Base-by-base conservation (phyloP, 257 asterid species). In the Solanum paucissectum region DNA sequence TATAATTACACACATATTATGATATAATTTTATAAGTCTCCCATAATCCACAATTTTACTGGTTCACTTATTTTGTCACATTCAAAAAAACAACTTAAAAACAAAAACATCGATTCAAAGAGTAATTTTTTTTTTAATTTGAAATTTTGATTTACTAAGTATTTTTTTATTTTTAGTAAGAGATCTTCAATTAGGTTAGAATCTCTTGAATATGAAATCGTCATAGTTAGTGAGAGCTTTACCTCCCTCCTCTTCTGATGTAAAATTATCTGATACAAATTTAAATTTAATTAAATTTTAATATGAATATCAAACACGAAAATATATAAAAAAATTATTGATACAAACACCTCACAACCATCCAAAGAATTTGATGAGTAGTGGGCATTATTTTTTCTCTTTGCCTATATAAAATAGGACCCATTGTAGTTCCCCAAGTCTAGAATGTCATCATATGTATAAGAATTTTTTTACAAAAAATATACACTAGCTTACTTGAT, bases 401-500 rank as follows among this genome's bases (percentile, higher is more conserved):
- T 11, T 58, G 58, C 36, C 37, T 79, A 25, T 60, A n/a, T 37
- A 33, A 75, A 66, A 58, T 23, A 88, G 86, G 86, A 86, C 91
- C 90, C 88, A 86, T 68, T 66, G 29, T 60, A 81, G 72, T 72
- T 68, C 36, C 58, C 49, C 11, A 84, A 21, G 36, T 33, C 87
- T 84, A 60, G 13, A 36, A 64, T 27, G 37, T 12, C 87, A 60
- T 64, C 87, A 10, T 49, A 34, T 90, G 87, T 88, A 81, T 93
- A 77, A 85, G 85, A 79, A 71, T 88, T 77, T 89, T 12, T 66
- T 5, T 33, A 16, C 21, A 32, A 14, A 16, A 71, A 62, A 88
- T 87, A 42, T 66, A 87, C 90, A 87, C 83, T 90, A 90, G 34
- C 90, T 69, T 87, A 88, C 83, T 55, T 90, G 87, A 90, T 89